Evolutionary conservation across 1,139 yeast species (phyloP), one percentile per base, ranked within the genome.

Genomic region (Arxiozyma slooffiae): DNA sequence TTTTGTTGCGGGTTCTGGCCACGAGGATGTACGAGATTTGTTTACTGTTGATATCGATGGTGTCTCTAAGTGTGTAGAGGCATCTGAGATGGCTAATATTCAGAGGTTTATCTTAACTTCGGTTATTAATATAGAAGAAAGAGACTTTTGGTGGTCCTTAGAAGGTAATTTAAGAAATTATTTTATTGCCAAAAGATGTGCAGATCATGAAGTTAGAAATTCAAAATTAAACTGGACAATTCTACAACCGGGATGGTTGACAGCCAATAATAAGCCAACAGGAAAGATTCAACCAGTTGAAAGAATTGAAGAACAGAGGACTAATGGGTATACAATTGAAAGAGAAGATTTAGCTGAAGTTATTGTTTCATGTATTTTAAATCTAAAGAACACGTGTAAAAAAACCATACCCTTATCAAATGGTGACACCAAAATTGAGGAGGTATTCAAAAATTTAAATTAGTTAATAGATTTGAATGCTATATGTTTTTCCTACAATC

Each of bases 1-100:
- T 0, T 77, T 80, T 67, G 70, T 77, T 39, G 85, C 82, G 1
- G 85, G 85, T 2, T 78, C 83, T 2, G 81, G 77, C 5, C 36
- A 85, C 83, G 1, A 74, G 73, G 72, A 74, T 5, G 55, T 67
- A 9, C 71, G 67, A 22, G 65, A 71, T 47, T 71, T 81, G 20
- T 68, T 78, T 48, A 70, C 72, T 26, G 77, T 80, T 20, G 86
- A 81, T 59, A 67, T 79, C 50, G 85, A 80, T 60, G 82, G 81
- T 4, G 80, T 81, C 1, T 79, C 78, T 41, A 76, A 77, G 58
- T 72, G 78, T 2, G 72, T 77, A 52, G 83, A 79, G 58, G 84
- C 82, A 1, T 67, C 78, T 11, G 73, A 71, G 38, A 59, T 58
- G 48, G 76, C 74, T 20, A 64, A 11, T 16, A 16, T 30, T 14